These are phyloP conservation scores for Vachellia collinsii DNA, from an alignment of 306 rosid genomes.

Conservation along the genomic window DNA sequence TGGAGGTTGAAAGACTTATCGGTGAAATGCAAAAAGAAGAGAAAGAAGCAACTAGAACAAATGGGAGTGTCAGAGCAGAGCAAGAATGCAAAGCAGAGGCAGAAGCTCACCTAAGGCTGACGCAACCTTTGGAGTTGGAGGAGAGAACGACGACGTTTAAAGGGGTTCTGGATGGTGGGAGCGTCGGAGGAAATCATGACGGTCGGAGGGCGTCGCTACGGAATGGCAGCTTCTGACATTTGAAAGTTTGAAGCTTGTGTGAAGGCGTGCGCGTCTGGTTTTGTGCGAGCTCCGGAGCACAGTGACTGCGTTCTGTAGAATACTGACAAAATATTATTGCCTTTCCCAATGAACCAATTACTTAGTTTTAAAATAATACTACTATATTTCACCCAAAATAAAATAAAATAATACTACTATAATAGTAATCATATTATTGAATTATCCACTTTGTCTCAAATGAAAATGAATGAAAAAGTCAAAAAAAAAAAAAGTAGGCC, in stretches of 20 bases:
- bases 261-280: constrained; percentile 35
- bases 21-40: neutral
- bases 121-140: constrained; percentile 8
- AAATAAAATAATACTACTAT: too few relatives aligned
- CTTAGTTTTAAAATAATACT: too few relatives aligned
- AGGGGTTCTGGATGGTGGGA: neutral
- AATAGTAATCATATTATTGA: too few relatives aligned
- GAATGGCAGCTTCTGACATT: constrained; percentile 33
- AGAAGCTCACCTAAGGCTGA: constrained; percentile 35
- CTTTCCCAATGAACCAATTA: neutral
- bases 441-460: too few relatives aligned
- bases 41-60: neutral
- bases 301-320: neutral
- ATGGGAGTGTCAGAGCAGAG: constrained; percentile 16
- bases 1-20: too few relatives aligned
- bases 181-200: neutral
- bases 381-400: too few relatives aligned
- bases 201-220: neutral
- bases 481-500: too few relatives aligned
- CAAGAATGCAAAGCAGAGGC: neutral
- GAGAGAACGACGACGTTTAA: neutral
- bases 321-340: constrained; percentile 11
- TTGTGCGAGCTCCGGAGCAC: constrained; percentile 8
- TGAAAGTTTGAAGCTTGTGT: constrained; percentile 39
- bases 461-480: too few relatives aligned